Base-by-base conservation (phyloP, 352 stramenopile genomes). In the Phytophthora citrophthora region DNA sequence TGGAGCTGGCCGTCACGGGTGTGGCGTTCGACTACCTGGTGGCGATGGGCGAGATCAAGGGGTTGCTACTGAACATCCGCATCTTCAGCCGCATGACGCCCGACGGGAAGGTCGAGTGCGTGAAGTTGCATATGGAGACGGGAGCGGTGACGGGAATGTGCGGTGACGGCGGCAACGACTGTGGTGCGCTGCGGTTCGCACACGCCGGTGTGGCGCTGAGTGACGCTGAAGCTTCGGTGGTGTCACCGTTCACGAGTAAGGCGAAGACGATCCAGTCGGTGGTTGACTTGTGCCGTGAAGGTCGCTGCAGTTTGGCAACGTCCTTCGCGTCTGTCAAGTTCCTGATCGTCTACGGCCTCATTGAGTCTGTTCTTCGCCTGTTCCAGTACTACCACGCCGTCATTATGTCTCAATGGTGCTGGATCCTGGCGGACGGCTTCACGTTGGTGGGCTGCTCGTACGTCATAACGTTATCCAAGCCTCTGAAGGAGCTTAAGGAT, bases 131-230 rank as follows among this genome's bases (percentile, higher is more conserved):
- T 67, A 91, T 91, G 66, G 64, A 61, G n/a, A 68, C 70, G 2
- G 86, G 86, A 41, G 80, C 76, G 5, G 82, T 95, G 13, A 91
- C 81, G n/a, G 83, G 82, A 9, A 95, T 95, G 87, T 94, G 85
- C 36, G 87, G 87, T 34, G 87, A 95, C 45, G 87, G 87, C 50
- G 89, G 89, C 23, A 98, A 98, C 67, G 93, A 98, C 59, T 97
- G 91, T 59, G 93, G 93, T 57, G 91, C 91, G 23, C 69, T 98
- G 10, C 92, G 92, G 65, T 89, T 94, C 29, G 93, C 93, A 7
- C 93, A 98, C 72, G 88, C 96, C 20, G 93, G 93, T 46, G 78
- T 98, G 26, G 91, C 93, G 18, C 74, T 98, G 13, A 97, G 88
- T 49, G 86, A 96, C 50, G 81, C 89, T 1, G 91, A 98, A 50